Base-by-base conservation (phyloP, 208 protist genomes). In the Trypanosoma avium region DNA sequence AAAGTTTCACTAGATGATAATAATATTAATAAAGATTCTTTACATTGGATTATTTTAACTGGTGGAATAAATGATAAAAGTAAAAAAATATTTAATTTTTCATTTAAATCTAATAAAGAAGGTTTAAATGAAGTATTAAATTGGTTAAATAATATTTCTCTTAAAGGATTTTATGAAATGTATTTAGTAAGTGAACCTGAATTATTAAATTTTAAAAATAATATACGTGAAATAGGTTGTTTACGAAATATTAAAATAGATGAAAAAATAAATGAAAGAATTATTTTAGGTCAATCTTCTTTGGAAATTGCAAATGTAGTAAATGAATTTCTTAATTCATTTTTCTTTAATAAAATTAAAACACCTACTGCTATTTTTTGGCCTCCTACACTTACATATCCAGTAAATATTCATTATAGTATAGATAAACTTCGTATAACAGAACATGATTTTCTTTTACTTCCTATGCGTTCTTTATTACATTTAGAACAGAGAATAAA, bases 341-440 rank as follows among this genome's bases (percentile, higher is more conserved):
- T 79, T 26, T 62, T 92, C 17, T 15, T 40, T 3, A 33, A 29
- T n/a, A 52, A 57, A 9, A 19, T 42, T 8, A 58, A 27, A 10
- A 17, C 9, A 0, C 42, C 56, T 3, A 73, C 79, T 7, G 69
- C 69, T 42, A 78, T 93, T 15, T 82, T 78, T 65, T 90, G 79
- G 77, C 87, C 87, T 0, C 13, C 42, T 2, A 49, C 35, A 26
- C 62, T 90, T 27, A 46, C 59, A 19, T 73, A 79, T 53, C 84
- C 87, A 15, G 77, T 93, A n/a, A 90, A 89, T 59, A 76, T 88
- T 29, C 84, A 86, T 54, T 75, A 70, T 19, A 29, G 43, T 5
- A 43, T 62, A 27, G 67, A 79, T 26, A 57, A 46, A 29, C 45
- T 48, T 3, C 87, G 87, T 10, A 49, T 64, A 8, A 27, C 24